These are phyloP conservation scores for Phytophthora crassamura DNA, from an alignment of 352 stramenopile genomes.

Conservation along the genomic window DNA sequence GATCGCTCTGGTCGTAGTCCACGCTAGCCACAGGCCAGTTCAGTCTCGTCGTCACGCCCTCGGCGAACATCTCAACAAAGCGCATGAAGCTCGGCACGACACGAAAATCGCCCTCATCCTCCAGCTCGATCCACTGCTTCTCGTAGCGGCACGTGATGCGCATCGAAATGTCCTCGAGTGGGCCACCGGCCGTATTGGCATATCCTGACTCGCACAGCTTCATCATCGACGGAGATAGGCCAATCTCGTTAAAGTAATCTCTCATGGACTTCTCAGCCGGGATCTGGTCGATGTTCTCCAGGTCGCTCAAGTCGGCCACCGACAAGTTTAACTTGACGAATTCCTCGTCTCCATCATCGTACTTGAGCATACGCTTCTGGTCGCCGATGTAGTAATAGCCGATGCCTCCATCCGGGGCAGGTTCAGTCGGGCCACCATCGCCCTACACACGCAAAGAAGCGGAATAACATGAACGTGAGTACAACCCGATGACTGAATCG, in stretches of 20 bases:
- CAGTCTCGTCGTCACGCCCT: conserved; percentile 56
- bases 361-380: conserved; percentile 82
- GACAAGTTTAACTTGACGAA: conserved; percentile 80
- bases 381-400: conserved; percentile 90
- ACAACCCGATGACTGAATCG: not conserved
- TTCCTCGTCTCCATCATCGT: conserved; percentile 70
- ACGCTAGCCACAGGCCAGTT: conserved; percentile 65
- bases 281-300: conserved; percentile 67
- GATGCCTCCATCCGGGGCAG: conserved; percentile 76
- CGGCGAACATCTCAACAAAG: conserved; percentile 66
- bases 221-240: conserved; percentile 79
- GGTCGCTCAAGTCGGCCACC: conserved; percentile 67
- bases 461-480: conserved; percentile 25
- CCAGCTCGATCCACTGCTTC: conserved; percentile 83
- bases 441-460: conserved; percentile 47
- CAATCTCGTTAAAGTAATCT: conserved; percentile 73
- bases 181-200: conserved; percentile 78
- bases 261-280: conserved; percentile 70
- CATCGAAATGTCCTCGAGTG: conserved; percentile 78
- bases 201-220: conserved; percentile 84
- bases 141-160: conserved; percentile 83
- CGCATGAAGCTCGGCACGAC: conserved; percentile 73
- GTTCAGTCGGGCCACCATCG: conserved; percentile 76
- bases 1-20: conserved; percentile 58
- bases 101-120: conserved; percentile 85